These are phyloP conservation scores for Sclerotinia glacialis DNA, from an alignment of 2,329 filamentous ascomycete species.

Conservation along the genomic window DNA sequence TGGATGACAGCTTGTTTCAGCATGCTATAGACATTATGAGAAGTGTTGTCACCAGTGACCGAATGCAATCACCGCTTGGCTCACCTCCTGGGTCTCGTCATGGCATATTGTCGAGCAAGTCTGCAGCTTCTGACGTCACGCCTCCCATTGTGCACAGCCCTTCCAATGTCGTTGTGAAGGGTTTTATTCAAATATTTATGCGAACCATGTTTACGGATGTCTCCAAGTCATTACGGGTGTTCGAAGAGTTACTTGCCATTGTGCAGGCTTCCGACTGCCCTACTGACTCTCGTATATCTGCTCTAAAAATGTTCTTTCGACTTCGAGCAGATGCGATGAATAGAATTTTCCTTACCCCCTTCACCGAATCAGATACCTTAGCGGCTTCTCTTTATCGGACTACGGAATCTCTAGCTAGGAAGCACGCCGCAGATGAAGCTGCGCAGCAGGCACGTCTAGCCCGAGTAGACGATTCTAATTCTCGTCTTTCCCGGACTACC, in stretches of 20 bases:
- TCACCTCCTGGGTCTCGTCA: constrained; percentile 35
- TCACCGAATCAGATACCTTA: constrained; percentile 69
- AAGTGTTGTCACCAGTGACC: constrained; percentile 50
- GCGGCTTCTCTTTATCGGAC: constrained; percentile 70
- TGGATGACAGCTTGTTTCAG: constrained; percentile 57
- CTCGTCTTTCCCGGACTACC: constrained; percentile 37
- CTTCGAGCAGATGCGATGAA: constrained; percentile 79
- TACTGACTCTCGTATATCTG: constrained; percentile 67
- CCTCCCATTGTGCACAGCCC: constrained; percentile 46
- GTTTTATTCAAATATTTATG: constrained; percentile 74
- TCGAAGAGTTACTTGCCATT: constrained; percentile 62
- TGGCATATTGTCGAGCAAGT: constrained; percentile 28
- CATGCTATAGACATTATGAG: constrained; percentile 54
- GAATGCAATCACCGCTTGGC: constrained; percentile 43
- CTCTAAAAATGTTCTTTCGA: constrained; percentile 76
- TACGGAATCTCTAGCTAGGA: constrained; percentile 48
- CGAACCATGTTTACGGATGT: constrained; percentile 65
- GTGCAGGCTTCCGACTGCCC: constrained; percentile 59
- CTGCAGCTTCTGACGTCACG: constrained; percentile 24
- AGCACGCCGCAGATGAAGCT: constrained; percentile 44
- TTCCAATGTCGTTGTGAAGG: constrained; percentile 68
- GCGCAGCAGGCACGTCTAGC: constrained; percentile 40
- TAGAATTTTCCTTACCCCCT: constrained; percentile 67
- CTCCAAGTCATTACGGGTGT: constrained; percentile 61
- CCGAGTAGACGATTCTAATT: constrained; percentile 40